A percentile compares a stretch with the other conserved stretches of the same genome.
phyloP scores from a whole-genome alignment of 2,329 filamentous ascomycete species.

The Phyllosticta paracitricarpa region DNA sequence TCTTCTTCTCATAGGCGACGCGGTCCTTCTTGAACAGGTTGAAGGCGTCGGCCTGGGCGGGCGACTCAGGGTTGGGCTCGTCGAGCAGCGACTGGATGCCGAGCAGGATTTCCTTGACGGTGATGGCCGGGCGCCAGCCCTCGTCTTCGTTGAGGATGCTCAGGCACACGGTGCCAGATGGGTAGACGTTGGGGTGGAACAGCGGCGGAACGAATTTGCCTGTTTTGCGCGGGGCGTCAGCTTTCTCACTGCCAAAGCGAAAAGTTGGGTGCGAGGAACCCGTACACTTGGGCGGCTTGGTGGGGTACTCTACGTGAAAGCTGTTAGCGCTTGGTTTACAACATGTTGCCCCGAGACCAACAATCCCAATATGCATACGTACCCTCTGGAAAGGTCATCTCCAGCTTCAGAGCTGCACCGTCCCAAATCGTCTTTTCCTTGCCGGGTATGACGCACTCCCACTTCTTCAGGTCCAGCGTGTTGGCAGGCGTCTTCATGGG shows the following conservation, averaged over 20 bases:
- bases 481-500: constrained; percentile 71
- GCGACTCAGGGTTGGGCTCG: constrained; percentile 93
- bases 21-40: constrained; percentile 91
- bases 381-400: constrained; percentile 90
- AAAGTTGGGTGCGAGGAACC: not conserved
- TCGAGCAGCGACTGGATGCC: constrained; percentile 94
- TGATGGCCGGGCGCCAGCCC: constrained; percentile 97
- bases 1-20: constrained; percentile 76
- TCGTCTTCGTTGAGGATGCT: constrained; percentile 98
- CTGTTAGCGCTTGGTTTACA: constrained; percentile 1
- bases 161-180: constrained; percentile 92
- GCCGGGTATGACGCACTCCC: constrained; percentile 94
- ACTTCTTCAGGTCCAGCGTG: constrained; percentile 82
- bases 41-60: constrained; percentile 94
- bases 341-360: not conserved
- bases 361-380: constrained; percentile 24
- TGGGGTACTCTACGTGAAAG: constrained; percentile 70
- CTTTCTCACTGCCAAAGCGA: constrained; percentile 4
- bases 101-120: constrained; percentile 92
- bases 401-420: constrained; percentile 92
- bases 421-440: constrained; percentile 98
- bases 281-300: constrained; percentile 94
- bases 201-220: constrained; percentile 94
- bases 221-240: constrained; percentile 28
- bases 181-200: constrained; percentile 98